phyloP scores from a whole-genome alignment of 1,139 yeast genomes.

The Diutina pseudorugosa region DNA sequence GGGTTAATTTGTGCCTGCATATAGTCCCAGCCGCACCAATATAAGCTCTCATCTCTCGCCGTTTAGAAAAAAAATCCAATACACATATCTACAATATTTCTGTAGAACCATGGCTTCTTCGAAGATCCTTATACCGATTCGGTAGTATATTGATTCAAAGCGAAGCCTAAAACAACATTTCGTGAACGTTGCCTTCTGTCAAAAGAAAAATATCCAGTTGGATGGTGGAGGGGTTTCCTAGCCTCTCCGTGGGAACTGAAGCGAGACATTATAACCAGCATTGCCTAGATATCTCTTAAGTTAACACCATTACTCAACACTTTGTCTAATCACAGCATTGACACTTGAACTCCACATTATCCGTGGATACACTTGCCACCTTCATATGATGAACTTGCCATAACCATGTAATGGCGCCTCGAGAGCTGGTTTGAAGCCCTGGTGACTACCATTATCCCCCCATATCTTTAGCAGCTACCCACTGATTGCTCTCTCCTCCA shows the following conservation, averaged over 20 bases:
- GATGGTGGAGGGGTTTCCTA: neutral
- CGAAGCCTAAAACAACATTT: constrained; percentile 42
- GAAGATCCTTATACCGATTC: constrained; percentile 48
- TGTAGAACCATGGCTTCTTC: constrained; percentile 40
- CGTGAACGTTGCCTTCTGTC: neutral
- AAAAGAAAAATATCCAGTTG: neutral
- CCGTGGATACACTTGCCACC: too few species aligned
- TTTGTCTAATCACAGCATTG: too few species aligned
- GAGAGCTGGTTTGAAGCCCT: neutral
- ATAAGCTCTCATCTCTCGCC: neutral
- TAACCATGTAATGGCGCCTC: too few species aligned
- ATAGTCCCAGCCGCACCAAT: neutral
- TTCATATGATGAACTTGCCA: too few species aligned
- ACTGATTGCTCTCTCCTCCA: neutral
- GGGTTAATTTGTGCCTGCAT: neutral
- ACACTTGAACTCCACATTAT: too few species aligned
- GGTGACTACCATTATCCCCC: neutral
- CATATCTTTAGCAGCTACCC: neutral
- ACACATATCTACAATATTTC: neutral
- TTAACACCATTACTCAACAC: too few species aligned
- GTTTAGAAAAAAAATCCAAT: neutral
- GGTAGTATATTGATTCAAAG: constrained; percentile 58
- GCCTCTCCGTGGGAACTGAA: neutral
- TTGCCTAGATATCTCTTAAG: too few species aligned
- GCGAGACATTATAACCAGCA: neutral